These are phyloP conservation scores for Hypoxylon lienhwacheense DNA, from an alignment of 495 filamentous ascomycete species.

Conservation along the genomic window DNA sequence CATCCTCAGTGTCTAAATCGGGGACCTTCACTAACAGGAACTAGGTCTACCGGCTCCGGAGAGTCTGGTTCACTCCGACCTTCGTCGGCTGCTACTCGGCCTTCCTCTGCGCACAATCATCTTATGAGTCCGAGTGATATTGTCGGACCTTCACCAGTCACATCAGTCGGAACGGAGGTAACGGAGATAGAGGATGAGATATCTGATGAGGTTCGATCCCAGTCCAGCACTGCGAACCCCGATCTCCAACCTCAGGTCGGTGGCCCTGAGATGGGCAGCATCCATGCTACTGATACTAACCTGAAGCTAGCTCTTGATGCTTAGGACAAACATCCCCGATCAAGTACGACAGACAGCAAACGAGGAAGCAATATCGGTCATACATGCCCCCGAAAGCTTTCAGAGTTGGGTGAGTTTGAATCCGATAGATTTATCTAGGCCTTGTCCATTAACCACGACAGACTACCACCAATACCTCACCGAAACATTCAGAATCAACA, in stretches of 20 bases:
- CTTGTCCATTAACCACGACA: constrained; percentile 20
- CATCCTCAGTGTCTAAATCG: background rate
- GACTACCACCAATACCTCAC: constrained; percentile 42
- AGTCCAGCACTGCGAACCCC: constrained; percentile 26
- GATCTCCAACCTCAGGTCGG: constrained; percentile 38
- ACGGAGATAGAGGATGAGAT: constrained; percentile 75
- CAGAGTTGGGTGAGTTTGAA: constrained; percentile 66
- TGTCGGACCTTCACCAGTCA: constrained; percentile 74
- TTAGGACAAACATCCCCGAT: constrained; percentile 61
- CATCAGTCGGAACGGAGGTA: constrained; percentile 70
- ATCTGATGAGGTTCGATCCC: constrained; percentile 50
- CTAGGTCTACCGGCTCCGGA: constrained; percentile 44
- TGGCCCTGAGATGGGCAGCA: constrained; percentile 38
- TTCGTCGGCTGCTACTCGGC: constrained; percentile 31
- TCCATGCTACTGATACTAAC: constrained; percentile 34
- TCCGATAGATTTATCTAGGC: background rate
- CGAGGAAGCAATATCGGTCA: constrained; percentile 81
- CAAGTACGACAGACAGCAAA: constrained; percentile 57
- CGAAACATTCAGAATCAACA: constrained; percentile 31
- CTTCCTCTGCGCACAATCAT: constrained; percentile 40
- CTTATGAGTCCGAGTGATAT: constrained; percentile 57
- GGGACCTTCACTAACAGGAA: constrained; percentile 14
- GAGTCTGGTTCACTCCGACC: constrained; percentile 49
- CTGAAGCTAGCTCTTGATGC: constrained; percentile 54
- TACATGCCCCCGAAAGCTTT: constrained; percentile 82